Base-by-base conservation (phyloP, 2,329 filamentous ascomycete genomes). In the Cryphonectria japonica region DNA sequence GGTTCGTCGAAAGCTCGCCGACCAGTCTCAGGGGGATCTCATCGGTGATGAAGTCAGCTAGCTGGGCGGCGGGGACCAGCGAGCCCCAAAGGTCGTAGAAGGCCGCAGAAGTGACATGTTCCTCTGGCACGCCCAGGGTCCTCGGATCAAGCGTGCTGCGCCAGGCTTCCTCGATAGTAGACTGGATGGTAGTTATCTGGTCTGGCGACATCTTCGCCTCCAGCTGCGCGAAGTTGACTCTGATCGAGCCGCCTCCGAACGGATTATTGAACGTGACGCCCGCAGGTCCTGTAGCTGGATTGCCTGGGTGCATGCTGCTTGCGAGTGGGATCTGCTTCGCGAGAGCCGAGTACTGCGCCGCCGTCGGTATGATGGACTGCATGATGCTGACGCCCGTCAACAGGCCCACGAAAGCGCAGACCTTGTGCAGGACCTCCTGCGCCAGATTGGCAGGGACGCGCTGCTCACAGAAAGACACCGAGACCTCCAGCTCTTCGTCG, bases 41-140 rank as follows among this genome's bases (percentile, higher is more conserved):
- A 41, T 73, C 66, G 39, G 83, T 86, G 64, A 87, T 80, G 66
- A 81, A 81, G 5, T 80, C 77, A 2, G 85, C 82, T 41, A 88
- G 80, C 73, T 84, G 79, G 8, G 83, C 78, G 0, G 86, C 86
- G 0, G 86, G 82, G 59, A 88, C 79, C 32, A 87, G 78, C 1
- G 84, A 84, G 9, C 83, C 83, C 78, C 84, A 85, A 16, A 87
- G 80, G 63, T 86, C 82, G 75, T 84, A 87, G 76, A 88, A 88
- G 0, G 84, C 82, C 0, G 84, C 82, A 1, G 81, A 81, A 46
- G 83, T 82, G 5, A 85, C 78, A 60, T 84, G 79, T 0, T 77
- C 76, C n/a, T 83, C 79, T 0, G 84, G 78, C 0, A 85, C 79
- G 11, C 80, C 80, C 2, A 83, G 75, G 0, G 78, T 73, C 0